Conservation (phyloP, 345 rosid genomes). For the Theobroma cacao region DNA sequence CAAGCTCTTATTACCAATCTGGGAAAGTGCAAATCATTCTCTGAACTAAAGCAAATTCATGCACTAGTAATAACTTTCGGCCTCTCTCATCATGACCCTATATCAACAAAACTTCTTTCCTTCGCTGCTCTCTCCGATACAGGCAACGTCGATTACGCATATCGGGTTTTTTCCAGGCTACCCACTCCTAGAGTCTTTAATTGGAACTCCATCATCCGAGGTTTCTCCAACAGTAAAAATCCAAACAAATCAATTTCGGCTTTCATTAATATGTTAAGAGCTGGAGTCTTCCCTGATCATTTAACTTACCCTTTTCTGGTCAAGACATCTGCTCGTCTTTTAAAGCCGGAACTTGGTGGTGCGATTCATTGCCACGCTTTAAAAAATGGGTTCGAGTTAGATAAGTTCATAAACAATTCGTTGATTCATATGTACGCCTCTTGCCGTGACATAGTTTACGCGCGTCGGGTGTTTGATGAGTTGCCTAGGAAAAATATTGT, state of each 20-base stretch:
- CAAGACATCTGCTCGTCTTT: slow-evolving; percentile 62
- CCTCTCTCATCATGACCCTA: slow-evolving; percentile 44
- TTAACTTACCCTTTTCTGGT: slow-evolving; percentile 74
- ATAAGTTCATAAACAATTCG: slow-evolving; percentile 59
- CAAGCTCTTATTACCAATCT: slow-evolving; percentile 5
- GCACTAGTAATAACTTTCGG: slow-evolving; percentile 49
- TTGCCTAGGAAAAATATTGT: slow-evolving; percentile 56
- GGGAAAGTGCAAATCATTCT: slow-evolving; percentile 54
- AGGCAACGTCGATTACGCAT: slow-evolving; percentile 48
- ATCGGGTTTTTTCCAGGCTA: slow-evolving; percentile 36
- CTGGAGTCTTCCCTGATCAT: slow-evolving; percentile 51
- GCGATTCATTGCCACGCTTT: slow-evolving; percentile 41
- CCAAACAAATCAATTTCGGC: slow-evolving; percentile 51
- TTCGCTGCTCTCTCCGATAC: slow-evolving; percentile 48
- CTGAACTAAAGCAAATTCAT: slow-evolving; percentile 53
- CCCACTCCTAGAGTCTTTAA: slow-evolving; percentile 39
- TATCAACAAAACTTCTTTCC: slow-evolving; percentile 46
- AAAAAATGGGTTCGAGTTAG: slow-evolving; percentile 53
- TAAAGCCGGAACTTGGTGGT: slow-evolving; percentile 37
- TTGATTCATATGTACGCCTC: slow-evolving; percentile 66
- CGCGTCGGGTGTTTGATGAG: slow-evolving; percentile 68
- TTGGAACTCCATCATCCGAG: slow-evolving; percentile 69
- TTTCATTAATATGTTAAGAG: slow-evolving; percentile 53
- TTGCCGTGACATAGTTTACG: slow-evolving; percentile 40
- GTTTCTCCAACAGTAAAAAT: slow-evolving; percentile 49